These are phyloP conservation scores for Gracilaria caudata DNA, from an alignment of 23 red algal genomes.

Conservation along the genomic window DNA sequence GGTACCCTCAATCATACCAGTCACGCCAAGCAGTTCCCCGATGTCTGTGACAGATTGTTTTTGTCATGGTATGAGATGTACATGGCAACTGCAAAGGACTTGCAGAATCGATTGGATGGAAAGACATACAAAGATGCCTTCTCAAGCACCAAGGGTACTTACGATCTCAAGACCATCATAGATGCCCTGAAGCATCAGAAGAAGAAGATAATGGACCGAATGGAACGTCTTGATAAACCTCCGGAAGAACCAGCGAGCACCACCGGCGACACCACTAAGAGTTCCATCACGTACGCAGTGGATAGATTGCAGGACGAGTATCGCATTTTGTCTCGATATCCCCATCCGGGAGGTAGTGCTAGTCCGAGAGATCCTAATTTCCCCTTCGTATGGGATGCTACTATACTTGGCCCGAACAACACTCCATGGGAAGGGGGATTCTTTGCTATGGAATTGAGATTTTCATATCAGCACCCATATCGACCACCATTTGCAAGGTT, in stretches of 20 bases:
- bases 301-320: conserved; percentile 77
- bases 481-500: conserved; percentile 74
- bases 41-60: conserved; percentile 71
- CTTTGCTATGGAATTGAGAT: conserved; percentile 63
- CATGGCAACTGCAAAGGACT: conserved; percentile 55
- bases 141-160: conserved; percentile 45
- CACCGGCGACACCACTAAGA: conserved; percentile 18
- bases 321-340: conserved; percentile 39
- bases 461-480: conserved; percentile 65
- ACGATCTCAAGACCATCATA: conserved; percentile 38
- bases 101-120: conserved; percentile 36
- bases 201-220: conserved; percentile 57
- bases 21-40: conserved; percentile 57
- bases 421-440: conserved; percentile 78
- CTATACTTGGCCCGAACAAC: conserved; percentile 66
- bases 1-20: conserved; percentile 63
- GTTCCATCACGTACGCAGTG: conserved; percentile 43
- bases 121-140: conserved; percentile 67
- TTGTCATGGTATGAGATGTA: conserved; percentile 80
- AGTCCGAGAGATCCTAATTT: conserved; percentile 60
- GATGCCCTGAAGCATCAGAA: conserved; percentile 27
- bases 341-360: conserved; percentile 70
- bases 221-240: conserved; percentile 53
- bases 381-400: conserved; percentile 77
- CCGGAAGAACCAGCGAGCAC: not conserved